Evolutionary conservation across 345 rosid species (phyloP), one percentile per base, ranked within the genome.

Genomic region (Pistacia vera): DNA sequence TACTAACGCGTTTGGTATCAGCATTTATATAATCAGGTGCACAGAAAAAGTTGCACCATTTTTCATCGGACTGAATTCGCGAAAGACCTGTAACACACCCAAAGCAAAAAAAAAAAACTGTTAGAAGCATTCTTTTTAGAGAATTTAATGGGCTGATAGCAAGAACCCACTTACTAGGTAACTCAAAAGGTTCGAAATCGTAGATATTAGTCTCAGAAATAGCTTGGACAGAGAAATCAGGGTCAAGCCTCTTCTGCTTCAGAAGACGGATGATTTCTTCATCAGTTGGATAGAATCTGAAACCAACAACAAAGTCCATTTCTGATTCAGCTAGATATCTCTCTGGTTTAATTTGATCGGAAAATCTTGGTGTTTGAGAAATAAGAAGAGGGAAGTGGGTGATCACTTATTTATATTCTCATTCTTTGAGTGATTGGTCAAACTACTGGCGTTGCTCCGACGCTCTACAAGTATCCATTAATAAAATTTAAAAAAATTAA

Each of bases 31-130:
- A 64, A 38, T 79, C 75, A 10, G 22, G 79, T 0, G 52, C 71
- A 12, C 63, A 62, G 71, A 81, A 89, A 72, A 87, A 85, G 68
- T 79, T 78, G 84, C 90, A 85, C 2, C 54, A 77, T 9, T 12
- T 80, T 73, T 86, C 89, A 1, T 60, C 33, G 0, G 77, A 25
- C 28, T 17, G 41, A 46, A 25, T 30, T 0, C 7, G 7, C 3
- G 56, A 60, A 5, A 38, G 17, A 48, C 52, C 73, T 35, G 28
- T 49, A 71, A 30, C 2, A 41, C 46, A 66, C 35, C 25, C 49
- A 71, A 36, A 69, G 4, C 6, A 13, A 17, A 4, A 41, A 36
- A 64, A 17, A 17, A 4, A 64, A 64, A 17, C 7, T 16, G 20
- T 62, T 62, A 13, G 46, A 41, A 41, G 46, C 46, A 8, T 41